Base-by-base conservation (phyloP, 179 eudicot genomes). In the Actinidia chinensis region DNA sequence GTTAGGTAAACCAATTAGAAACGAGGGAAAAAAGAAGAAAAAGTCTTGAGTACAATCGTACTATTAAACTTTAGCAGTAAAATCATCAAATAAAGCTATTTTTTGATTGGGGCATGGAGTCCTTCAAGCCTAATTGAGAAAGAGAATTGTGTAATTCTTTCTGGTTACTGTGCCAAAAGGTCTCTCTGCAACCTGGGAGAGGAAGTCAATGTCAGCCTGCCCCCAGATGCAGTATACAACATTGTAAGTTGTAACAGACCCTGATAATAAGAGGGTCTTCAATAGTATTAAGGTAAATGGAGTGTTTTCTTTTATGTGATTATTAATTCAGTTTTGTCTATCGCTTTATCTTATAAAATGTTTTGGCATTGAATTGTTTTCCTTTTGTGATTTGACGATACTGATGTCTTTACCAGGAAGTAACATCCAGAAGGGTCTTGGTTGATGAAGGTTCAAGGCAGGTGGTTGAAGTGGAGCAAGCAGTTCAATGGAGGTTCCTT, bases 111-210 rank as follows among this genome's bases (percentile, higher is more conserved):
- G 59, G 23, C 15, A 46, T 52, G 54, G 42, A 77, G 74, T 40
- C 5, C 15, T 28, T 56, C 18, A 43, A 43, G 12, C 63, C 46
- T 48, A 33, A 28, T 20, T 54, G 11, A 67, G 42, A 5, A 28
- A 14, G 8, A 72, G 71, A 40, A 4, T 74, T 68, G 70, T 77
- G 73, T 50, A 44, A 52, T 77, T 63, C 20, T 82, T 87, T 79
- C 94, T 94, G 99, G 99, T 94, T 54, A 88, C 87, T 4, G 97
- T 96, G 54, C 99, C 99, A 47, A 89, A 89, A 90, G 99, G 99
- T 86, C 98, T 73, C 95, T 96, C 64, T 90, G 97, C 89, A 89
- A 91, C 80, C 91, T 94, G 12, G 83, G 78, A 52, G 92, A 88
- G 68, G 80, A 81, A 77, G 85, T 86, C 52, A 85, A 94, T 71